A percentile compares a stretch with the other conserved stretches of the same genome.
phyloP scores from a whole-genome alignment of 2,329 filamentous ascomycete species.

The Tolypocladium tundrense region DNA sequence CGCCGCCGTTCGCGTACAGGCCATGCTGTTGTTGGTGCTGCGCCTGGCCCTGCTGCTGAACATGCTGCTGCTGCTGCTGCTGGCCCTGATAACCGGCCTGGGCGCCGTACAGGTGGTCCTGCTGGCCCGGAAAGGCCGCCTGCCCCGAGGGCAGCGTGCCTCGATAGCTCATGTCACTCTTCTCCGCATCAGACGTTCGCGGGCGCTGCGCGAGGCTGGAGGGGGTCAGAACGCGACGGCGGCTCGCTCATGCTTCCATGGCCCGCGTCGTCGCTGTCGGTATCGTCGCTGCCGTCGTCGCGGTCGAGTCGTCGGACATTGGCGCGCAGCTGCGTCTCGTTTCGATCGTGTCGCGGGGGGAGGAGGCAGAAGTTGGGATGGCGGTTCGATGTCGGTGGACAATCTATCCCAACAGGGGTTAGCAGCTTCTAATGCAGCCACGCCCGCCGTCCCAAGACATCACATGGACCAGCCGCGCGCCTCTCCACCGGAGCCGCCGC shows the following conservation, averaged over 20 bases:
- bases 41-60: constrained; percentile 12
- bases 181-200: constrained; percentile 8
- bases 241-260: constrained; percentile 2
- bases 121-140: constrained; percentile 16
- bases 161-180: constrained; percentile 25
- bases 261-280: background rate
- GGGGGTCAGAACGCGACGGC: background rate
- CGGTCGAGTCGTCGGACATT: background rate
- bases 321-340: constrained; percentile 1
- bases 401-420: constrained; percentile 5
- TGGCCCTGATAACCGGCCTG: constrained; percentile 14
- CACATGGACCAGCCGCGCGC: background rate
- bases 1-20: constrained; percentile 5
- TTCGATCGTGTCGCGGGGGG: background rate
- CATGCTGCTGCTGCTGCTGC: constrained; percentile 13
- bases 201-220: background rate
- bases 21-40: constrained; percentile 10
- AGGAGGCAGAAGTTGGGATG: constrained; percentile 2
- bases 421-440: constrained; percentile 2
- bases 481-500: background rate
- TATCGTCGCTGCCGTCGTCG: background rate
- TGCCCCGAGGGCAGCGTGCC: constrained; percentile 18
- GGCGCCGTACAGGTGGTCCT: constrained; percentile 14
- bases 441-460: constrained; percentile 1
- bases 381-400: constrained; percentile 2